phyloP scores from a whole-genome alignment of 1,284 basidiomycete species.

The Irpex rosettiformis region DNA sequence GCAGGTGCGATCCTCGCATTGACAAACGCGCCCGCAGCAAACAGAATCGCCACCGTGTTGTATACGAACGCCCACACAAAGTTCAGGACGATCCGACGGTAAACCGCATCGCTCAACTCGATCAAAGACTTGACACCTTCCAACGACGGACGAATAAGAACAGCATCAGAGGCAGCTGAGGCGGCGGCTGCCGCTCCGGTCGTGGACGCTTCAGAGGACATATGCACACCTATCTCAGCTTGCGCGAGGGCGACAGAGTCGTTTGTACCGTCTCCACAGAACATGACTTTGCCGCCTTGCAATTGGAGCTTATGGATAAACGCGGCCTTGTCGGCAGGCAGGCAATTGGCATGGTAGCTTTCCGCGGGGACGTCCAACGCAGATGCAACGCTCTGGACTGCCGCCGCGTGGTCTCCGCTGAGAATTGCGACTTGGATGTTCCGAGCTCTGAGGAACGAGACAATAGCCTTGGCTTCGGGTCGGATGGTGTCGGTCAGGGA shows the following conservation, averaged over 20 bases:
- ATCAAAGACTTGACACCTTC: conserved; percentile 39
- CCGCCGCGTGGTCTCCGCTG: conserved; percentile 50
- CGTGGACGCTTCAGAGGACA: conserved; percentile 35
- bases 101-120: conserved; percentile 38
- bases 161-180: conserved; percentile 43
- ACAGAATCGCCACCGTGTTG: conserved; percentile 41
- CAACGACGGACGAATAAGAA: conserved; percentile 38
- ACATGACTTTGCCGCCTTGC: conserved; percentile 25
- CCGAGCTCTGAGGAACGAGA: conserved; percentile 34
- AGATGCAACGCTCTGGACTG: conserved; percentile 45
- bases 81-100: conserved; percentile 38
- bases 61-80: conserved; percentile 46
- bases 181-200: conserved; percentile 29
- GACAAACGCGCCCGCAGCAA: conserved; percentile 49
- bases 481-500: conserved; percentile 49
- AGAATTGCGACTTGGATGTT: conserved; percentile 46
- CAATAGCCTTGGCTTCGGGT: conserved; percentile 37
- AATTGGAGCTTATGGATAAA: conserved; percentile 36
- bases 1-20: conserved; percentile 36
- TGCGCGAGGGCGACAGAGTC: conserved; percentile 50
- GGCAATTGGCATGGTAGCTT: conserved; percentile 41
- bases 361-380: conserved; percentile 38
- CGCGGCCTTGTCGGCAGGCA: conserved; percentile 49
- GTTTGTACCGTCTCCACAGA: conserved; percentile 44
- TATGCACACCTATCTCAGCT: conserved; percentile 45